Conservation (phyloP, 1,284 basidiomycete genomes). For the Ustilago trichophora region DNA sequence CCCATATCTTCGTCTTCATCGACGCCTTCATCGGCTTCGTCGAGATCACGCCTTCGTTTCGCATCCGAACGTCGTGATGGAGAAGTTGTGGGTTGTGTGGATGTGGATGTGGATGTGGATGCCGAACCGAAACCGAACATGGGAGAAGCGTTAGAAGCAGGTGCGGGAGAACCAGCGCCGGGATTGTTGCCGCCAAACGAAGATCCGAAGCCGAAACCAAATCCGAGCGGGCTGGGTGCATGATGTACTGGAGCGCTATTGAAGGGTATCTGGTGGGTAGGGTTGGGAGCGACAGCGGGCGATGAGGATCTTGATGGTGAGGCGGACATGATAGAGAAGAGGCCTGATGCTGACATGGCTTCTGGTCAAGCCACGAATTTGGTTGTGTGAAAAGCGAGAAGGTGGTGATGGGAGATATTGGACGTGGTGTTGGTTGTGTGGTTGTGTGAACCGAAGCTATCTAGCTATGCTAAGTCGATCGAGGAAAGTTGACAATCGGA, state of each 20-base stretch:
- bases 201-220: conserved; percentile 54
- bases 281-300: conserved; percentile 29
- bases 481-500: too few relatives aligned
- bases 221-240: conserved; percentile 51
- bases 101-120: conserved; percentile 1
- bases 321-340: conserved; percentile 37
- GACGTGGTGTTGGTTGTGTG: too few relatives aligned
- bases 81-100: not conserved
- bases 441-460: too few relatives aligned
- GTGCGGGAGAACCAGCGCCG: conserved; percentile 8
- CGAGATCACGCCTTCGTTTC: conserved; percentile 42
- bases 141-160: conserved; percentile 13
- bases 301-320: conserved; percentile 45
- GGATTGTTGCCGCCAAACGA: conserved; percentile 44
- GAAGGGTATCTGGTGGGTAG: conserved; percentile 54
- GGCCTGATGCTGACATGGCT: conserved; percentile 28
- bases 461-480: too few relatives aligned
- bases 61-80: conserved; percentile 36
- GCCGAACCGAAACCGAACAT: conserved; percentile 19
- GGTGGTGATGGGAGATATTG: too few relatives aligned
- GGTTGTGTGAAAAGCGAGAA: not conserved
- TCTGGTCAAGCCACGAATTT: not conserved
- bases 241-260: conserved; percentile 50
- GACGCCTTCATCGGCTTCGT: conserved; percentile 30
- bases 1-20: conserved; percentile 51